phyloP scores from a whole-genome alignment of 2,329 filamentous ascomycete species.

The Cordyceps cateniannulata region DNA sequence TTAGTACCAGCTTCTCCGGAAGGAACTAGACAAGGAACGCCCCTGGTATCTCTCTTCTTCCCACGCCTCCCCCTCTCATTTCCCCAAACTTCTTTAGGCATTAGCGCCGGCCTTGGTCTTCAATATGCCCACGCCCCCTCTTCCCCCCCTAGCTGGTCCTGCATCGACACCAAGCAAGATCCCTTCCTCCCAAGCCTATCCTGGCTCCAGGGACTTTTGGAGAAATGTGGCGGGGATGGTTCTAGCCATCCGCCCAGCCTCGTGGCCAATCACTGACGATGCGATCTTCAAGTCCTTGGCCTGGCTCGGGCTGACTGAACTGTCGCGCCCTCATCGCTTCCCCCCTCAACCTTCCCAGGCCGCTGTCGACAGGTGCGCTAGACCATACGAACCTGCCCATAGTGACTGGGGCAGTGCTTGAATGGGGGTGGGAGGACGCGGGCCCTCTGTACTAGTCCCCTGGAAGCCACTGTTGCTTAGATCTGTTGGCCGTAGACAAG shows the following conservation, averaged over 20 bases:
- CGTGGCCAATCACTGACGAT: slow-evolving; percentile 1
- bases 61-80: neutral
- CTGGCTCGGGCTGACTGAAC: no score
- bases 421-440: neutral
- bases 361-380: slow-evolving; percentile 3
- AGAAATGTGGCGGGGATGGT: neutral
- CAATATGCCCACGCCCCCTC: neutral
- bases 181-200: no score
- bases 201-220: slow-evolving; percentile 9
- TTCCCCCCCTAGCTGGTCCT: no score
- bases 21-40: neutral
- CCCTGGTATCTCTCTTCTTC: neutral
- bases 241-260: neutral
- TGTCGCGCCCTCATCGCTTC: no score
- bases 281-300: neutral
- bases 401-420: neutral
- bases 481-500: neutral
- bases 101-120: neutral
- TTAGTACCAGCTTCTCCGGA: neutral
- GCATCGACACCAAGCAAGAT: no score
- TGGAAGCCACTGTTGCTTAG: neutral
- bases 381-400: slow-evolving; percentile 4
- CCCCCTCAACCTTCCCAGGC: no score
- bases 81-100: neutral
- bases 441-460: neutral